Evolutionary conservation across 2,329 filamentous ascomycete genomes (phyloP).

Genomic region (Lizonia empirigonia): DNA sequence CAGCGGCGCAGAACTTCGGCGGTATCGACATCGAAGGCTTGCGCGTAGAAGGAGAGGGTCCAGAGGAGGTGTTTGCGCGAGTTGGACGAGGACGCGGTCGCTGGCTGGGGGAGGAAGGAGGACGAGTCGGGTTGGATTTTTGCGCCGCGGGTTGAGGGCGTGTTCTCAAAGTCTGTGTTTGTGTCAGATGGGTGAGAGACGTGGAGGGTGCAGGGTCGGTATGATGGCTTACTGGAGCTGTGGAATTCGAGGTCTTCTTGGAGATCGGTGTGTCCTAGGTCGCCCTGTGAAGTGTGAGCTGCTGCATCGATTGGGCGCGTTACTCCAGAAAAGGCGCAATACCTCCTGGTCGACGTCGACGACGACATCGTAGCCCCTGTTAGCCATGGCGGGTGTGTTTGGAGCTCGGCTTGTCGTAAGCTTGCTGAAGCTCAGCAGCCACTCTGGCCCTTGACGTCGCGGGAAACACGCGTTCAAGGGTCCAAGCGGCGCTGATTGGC

Average conservation of each 20-base stretch:
- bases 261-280: conserved; percentile 96
- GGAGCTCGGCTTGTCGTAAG: conserved; percentile 21
- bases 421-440: conserved; percentile 38
- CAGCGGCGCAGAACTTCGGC: conserved; percentile 85
- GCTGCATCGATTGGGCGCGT: neutral
- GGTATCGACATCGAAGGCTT: conserved; percentile 99
- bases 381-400: conserved; percentile 63
- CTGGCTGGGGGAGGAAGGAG: conserved; percentile 47
- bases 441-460: conserved; percentile 40
- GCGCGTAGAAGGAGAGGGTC: conserved; percentile 90
- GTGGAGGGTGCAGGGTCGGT: neutral
- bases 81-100: conserved; percentile 31
- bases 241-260: conserved; percentile 99
- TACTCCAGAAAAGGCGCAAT: conserved; percentile 26
- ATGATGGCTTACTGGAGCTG: conserved; percentile 68
- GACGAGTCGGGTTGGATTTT: conserved; percentile 54
- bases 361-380: conserved; percentile 94
- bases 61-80: conserved; percentile 82
- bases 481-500: conserved; percentile 17
- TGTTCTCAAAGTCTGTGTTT: conserved; percentile 69
- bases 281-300: conserved; percentile 66
- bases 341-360: conserved; percentile 98
- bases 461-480: conserved; percentile 26
- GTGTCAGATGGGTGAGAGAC: conserved; percentile 8
- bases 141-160: conserved; percentile 54